Percentiles rank a stretch among this genome's conserved stretches.
Conservation (phyloP, 2,329 filamentous ascomycete genomes). For the Botrytis elliptica region DNA sequence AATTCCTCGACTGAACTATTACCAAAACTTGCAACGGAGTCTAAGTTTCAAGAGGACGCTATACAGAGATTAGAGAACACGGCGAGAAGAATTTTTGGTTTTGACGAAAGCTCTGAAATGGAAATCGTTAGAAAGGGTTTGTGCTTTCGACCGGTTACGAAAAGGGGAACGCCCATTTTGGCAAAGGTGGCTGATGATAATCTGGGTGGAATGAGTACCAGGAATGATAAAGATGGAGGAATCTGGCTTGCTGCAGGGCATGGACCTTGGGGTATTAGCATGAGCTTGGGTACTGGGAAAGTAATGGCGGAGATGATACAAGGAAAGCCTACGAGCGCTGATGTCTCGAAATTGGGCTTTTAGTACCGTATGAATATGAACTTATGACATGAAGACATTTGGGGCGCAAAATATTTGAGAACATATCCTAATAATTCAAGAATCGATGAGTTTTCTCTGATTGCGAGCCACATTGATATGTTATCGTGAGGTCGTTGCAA, state of each 20-base stretch:
- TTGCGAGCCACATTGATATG: neutral
- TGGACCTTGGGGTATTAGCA: slow-evolving; percentile 71
- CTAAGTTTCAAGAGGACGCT: slow-evolving; percentile 47
- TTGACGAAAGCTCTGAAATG: slow-evolving; percentile 49
- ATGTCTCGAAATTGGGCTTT: slow-evolving; percentile 54
- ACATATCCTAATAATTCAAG: no score
- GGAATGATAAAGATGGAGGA: slow-evolving; percentile 50
- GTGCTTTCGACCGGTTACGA: slow-evolving; percentile 71
- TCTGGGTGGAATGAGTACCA: slow-evolving; percentile 50
- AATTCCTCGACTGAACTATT: slow-evolving; percentile 62
- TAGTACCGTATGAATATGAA: neutral
- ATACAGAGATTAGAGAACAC: slow-evolving; percentile 51
- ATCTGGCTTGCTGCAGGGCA: slow-evolving; percentile 72
- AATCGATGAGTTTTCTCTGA: neutral
- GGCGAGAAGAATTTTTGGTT: slow-evolving; percentile 49
- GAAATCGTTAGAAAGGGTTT: slow-evolving; percentile 63
- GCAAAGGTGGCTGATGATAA: slow-evolving; percentile 54
- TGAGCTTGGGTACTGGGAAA: slow-evolving; percentile 66
- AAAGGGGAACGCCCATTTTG: slow-evolving; percentile 63
- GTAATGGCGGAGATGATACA: slow-evolving; percentile 70
- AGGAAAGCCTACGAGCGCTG: slow-evolving; percentile 55
- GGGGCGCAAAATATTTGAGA: neutral
- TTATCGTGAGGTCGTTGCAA: neutral
- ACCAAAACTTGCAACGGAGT: slow-evolving; percentile 54
- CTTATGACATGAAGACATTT: neutral